phyloP scores from a whole-genome alignment of 108 stramenopile species.

The Cyclotella baltica region DNA sequence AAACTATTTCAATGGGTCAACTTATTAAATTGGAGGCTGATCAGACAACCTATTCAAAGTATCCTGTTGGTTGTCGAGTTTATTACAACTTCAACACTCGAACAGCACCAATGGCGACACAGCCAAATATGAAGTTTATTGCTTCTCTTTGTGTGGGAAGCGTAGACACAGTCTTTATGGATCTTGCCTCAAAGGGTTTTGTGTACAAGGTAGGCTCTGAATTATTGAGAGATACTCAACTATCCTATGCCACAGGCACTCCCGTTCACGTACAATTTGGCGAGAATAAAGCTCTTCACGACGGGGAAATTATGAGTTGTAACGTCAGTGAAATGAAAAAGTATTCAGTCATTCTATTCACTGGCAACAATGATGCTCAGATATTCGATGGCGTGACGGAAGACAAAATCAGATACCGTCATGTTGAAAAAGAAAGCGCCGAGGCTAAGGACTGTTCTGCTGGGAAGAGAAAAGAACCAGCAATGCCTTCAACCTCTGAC shows the following conservation, averaged over 20 bases:
- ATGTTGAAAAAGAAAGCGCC: background rate
- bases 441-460: too few species aligned
- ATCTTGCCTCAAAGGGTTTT: background rate
- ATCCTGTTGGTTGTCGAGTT: constrained; percentile 6
- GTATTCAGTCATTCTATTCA: background rate
- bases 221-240: constrained; percentile 1
- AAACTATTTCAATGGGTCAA: background rate
- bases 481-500: too few species aligned
- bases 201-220: constrained; percentile 5
- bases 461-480: too few species aligned
- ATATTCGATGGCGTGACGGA: background rate
- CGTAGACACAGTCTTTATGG: constrained; percentile 4
- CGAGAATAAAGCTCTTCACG: background rate
- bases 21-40: constrained; percentile 2
- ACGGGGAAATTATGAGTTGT: constrained; percentile 8
- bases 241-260: background rate
- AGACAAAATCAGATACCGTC: background rate
- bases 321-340: background rate
- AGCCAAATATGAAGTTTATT: background rate
- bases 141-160: background rate
- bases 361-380: background rate
- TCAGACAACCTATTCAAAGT: constrained; percentile 5
- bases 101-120: background rate
- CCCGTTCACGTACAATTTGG: background rate
- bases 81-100: constrained; percentile 2